Evolutionary conservation across 2,329 filamentous ascomycete species (phyloP).

Genomic region (Sporothrix pallida): DNA sequence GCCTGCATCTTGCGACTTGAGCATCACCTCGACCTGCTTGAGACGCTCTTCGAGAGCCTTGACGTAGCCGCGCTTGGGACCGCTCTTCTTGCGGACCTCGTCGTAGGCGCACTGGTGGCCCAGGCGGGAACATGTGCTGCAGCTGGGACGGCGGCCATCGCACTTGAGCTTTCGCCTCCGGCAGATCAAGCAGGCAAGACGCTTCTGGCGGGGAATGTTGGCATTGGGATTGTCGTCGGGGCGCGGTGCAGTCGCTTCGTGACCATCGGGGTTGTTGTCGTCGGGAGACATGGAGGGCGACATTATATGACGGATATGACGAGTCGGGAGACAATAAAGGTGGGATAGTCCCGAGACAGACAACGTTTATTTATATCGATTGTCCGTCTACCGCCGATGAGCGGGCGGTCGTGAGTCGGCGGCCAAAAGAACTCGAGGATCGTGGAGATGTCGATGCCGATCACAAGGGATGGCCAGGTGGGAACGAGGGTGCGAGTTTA

Average conservation of each 20-base stretch:
- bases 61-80: constrained; percentile 91
- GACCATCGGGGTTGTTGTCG: constrained; percentile 37
- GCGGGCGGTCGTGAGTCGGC: constrained; percentile 5
- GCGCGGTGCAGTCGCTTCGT: constrained; percentile 33
- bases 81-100: constrained; percentile 91
- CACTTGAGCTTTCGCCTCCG: constrained; percentile 90
- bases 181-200: constrained; percentile 93
- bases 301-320: constrained; percentile 30
- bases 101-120: constrained; percentile 89
- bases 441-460: neutral
- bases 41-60: constrained; percentile 91
- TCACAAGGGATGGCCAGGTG: constrained; percentile 21
- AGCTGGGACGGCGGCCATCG: constrained; percentile 82
- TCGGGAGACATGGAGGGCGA: constrained; percentile 42
- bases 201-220: constrained; percentile 78
- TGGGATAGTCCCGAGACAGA: neutral
- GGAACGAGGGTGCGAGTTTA: neutral
- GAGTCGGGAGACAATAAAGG: neutral
- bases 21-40: constrained; percentile 89
- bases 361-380: neutral
- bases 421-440: too few species aligned
- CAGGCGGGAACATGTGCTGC: constrained; percentile 85
- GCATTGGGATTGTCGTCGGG: constrained; percentile 51
- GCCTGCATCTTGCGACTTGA: constrained; percentile 73
- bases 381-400: neutral